These are phyloP conservation scores for Solanum bulbocastanum DNA, from an alignment of 257 asterid genomes.

Conservation along the genomic window DNA sequence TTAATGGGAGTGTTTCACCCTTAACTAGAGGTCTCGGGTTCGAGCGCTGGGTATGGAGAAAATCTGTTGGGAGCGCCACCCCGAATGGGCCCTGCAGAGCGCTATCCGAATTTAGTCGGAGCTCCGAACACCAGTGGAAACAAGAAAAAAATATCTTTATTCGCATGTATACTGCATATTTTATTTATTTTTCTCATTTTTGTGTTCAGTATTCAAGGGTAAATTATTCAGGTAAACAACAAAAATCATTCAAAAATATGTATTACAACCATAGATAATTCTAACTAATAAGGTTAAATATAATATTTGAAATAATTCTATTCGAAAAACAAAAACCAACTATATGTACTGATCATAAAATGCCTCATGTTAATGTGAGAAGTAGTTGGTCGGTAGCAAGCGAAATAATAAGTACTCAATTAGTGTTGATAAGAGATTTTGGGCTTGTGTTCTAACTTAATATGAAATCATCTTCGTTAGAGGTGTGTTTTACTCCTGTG, in stretches of 20 bases:
- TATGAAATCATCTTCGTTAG: neutral
- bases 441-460: neutral
- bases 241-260: neutral
- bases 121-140: too few species aligned
- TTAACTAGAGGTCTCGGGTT: too few species aligned
- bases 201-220: neutral
- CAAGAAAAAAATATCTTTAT: neutral
- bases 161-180: neutral
- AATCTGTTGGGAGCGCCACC: too few species aligned
- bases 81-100: too few species aligned
- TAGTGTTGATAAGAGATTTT: neutral
- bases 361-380: neutral
- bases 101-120: too few species aligned
- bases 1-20: too few species aligned
- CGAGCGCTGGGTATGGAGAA: too few species aligned
- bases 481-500: rapidly evolving
- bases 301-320: neutral
- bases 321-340: neutral
- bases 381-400: neutral
- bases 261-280: neutral
- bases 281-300: neutral
- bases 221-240: neutral
- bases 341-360: neutral
- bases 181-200: neutral
- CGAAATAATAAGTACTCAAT: neutral